A percentile compares a stretch with the other conserved stretches of the same genome.
These are phyloP conservation scores for Coemansia sp. DNA, from an alignment of 192 early-diverging fungal genomes.

Conservation along the genomic window DNA sequence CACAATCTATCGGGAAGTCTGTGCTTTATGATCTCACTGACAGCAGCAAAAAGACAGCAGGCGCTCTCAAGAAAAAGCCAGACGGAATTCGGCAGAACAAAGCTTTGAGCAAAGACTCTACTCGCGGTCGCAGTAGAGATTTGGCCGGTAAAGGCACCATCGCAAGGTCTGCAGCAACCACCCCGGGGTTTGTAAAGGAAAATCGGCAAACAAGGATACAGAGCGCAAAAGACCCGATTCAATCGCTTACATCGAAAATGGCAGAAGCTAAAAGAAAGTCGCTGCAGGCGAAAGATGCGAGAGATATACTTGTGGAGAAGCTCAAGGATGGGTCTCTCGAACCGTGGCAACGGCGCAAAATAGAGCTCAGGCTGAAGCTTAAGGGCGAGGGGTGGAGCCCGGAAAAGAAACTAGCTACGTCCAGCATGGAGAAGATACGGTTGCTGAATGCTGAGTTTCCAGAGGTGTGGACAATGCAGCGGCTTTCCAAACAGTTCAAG, in stretches of 20 bases:
- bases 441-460: conserved; percentile 52
- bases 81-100: not conserved
- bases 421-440: conserved; percentile 52
- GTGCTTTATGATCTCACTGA: not conserved
- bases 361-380: conserved; percentile 47
- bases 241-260: conserved; percentile 28
- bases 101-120: not conserved
- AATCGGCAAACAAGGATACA: not conserved
- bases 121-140: not conserved
- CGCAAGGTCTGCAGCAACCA: not conserved
- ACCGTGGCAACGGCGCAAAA: conserved; percentile 52
- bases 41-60: not conserved
- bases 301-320: conserved; percentile 14
- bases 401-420: conserved; percentile 40
- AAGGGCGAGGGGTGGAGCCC: conserved; percentile 34
- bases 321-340: conserved; percentile 28
- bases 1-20: not conserved
- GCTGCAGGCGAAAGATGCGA: conserved; percentile 16
- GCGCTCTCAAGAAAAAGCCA: not conserved
- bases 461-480: conserved; percentile 44
- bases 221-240: not conserved
- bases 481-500: conserved; percentile 56
- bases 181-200: conserved; percentile 26
- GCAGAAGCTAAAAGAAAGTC: conserved; percentile 20
- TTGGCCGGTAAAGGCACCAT: not conserved